Evolutionary conservation across 1,284 basidiomycete genomes (phyloP), one percentile per base, ranked within the genome.

Genomic region (Cryptococcus sp.): DNA sequence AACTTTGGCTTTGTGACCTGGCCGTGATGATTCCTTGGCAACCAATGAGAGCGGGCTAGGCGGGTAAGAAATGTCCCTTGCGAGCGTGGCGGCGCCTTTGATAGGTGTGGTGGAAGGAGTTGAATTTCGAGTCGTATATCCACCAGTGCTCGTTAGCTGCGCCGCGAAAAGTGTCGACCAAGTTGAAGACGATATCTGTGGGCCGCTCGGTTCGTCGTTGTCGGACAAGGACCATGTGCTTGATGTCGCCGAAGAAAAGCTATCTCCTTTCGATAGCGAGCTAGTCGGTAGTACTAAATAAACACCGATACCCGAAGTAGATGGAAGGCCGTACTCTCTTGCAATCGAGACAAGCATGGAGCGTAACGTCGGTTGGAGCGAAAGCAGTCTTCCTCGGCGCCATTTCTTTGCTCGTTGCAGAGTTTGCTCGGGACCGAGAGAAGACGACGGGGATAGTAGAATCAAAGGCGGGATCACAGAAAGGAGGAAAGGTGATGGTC

Each of bases 281-380:
- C 26, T 20, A 20, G 40, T 39, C 8, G 50, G 43, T 15, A 56
- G 43, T 5, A 64, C 72, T 6, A 79, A 65, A 59, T 74, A 79
- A 0, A 78, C 57, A n/a, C 50, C 59, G n/a, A 79, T 54, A 0
- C 76, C 77, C 1, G 58, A 49, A 5, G 70, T 75, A 4, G 67
- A 72, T 11, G 77, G 77, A 19, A 79, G 58, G 2, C 71, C 73
- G 48, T 73, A 79, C 56, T 79, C 77, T 51, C 70, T 67, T 6
- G 73, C 76, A 23, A 79, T 76, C 19, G 64, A 63, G 11, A 70
- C 58, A n/a, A 76, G 61, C 77, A 79, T 79, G 4, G 62, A 66
- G 5, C 68, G 70, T 3, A 79, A 53, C 3, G 74, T 76, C 19
- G 74, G 69, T 46, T 74, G 73, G 0, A 79, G 59, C 3, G 76